phyloP scores from a whole-genome alignment of 305 asterid genomes.

The Rubia peregrina region DNA sequence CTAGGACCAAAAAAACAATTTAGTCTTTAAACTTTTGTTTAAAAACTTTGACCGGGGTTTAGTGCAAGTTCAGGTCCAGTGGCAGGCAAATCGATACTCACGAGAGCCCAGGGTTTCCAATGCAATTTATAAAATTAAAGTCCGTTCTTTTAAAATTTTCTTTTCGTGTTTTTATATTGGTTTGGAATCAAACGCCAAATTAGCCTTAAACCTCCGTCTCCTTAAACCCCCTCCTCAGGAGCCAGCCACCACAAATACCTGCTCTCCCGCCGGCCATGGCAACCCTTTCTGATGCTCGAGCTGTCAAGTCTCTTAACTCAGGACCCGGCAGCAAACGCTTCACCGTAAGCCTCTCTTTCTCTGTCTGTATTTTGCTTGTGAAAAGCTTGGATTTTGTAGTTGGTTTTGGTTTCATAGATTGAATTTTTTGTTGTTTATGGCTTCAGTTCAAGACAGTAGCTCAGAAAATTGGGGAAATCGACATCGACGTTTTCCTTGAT shows the following conservation, averaged over 20 bases:
- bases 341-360: slow-evolving; percentile 23
- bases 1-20: too few species aligned
- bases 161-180: too few species aligned
- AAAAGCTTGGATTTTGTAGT: slow-evolving; percentile 4
- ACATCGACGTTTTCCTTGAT: slow-evolving; percentile 66
- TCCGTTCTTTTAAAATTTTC: too few species aligned
- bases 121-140: too few species aligned
- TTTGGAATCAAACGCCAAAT: background rate
- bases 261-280: slow-evolving; percentile 25
- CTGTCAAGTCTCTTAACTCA: slow-evolving; percentile 37
- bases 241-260: background rate
- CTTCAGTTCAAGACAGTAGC: slow-evolving; percentile 63
- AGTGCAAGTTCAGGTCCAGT: too few species aligned
- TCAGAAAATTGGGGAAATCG: slow-evolving; percentile 57
- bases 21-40: too few species aligned
- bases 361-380: background rate
- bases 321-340: slow-evolving; percentile 34
- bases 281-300: slow-evolving; percentile 26
- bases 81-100: too few species aligned
- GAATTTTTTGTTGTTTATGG: background rate
- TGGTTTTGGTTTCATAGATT: slow-evolving; percentile 2
- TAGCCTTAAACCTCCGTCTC: background rate
- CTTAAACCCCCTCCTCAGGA: background rate
- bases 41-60: too few species aligned
- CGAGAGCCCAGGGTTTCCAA: too few species aligned